Evolutionary conservation across 2,329 filamentous ascomycete genomes (phyloP).

Genomic region (Seiridium unicorne): DNA sequence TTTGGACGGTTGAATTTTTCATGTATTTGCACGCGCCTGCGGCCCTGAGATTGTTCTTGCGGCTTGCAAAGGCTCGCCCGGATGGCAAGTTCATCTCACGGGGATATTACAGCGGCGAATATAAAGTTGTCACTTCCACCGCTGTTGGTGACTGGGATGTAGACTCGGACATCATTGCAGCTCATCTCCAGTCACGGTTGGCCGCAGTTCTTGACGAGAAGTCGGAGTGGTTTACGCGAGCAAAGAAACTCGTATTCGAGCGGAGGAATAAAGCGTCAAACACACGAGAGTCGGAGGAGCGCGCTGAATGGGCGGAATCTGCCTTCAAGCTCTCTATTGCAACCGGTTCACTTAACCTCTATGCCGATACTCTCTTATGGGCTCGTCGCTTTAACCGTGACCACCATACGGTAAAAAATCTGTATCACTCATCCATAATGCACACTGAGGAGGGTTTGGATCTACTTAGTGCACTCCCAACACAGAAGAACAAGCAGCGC

Average conservation of each 20-base stretch:
- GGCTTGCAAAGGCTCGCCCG: neutral
- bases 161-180: neutral
- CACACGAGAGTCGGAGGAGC: slow-evolving; percentile 1
- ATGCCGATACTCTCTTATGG: slow-evolving; percentile 15
- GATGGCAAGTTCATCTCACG: neutral
- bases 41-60: neutral
- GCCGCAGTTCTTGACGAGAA: neutral
- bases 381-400: slow-evolving; percentile 15
- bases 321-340: slow-evolving; percentile 13
- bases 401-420: neutral
- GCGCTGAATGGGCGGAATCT: slow-evolving; percentile 9
- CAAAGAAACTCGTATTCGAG: neutral
- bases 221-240: neutral
- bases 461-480: slow-evolving; percentile 12
- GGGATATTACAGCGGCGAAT: neutral
- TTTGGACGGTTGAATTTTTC: slow-evolving; percentile 1
- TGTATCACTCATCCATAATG: slow-evolving; percentile 6
- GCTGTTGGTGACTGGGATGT: neutral
- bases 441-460: slow-evolving; percentile 7
- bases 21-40: neutral
- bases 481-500: neutral
- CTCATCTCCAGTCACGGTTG: neutral
- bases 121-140: neutral
- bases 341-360: slow-evolving; percentile 13
- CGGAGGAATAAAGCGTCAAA: neutral